Evolutionary conservation across 495 filamentous ascomycete genomes (phyloP), one percentile per base, ranked within the genome.

Genomic region (Endocarpon pusillum): DNA sequence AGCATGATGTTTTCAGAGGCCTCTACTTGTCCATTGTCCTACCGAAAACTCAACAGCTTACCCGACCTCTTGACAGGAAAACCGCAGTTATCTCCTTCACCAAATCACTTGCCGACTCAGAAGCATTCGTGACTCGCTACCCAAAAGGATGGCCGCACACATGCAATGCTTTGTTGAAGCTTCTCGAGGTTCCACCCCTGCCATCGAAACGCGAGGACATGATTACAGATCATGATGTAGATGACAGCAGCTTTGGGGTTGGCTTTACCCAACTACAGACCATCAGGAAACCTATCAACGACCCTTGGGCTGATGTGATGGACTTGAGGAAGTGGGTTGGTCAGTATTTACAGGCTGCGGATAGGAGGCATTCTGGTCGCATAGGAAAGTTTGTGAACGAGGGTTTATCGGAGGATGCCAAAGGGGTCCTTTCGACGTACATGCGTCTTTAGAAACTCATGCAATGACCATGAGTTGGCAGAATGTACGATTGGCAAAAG

Each of bases 231-330:
- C 74, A 78, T 7, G 89, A 96, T 44, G 77, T 89, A 29, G 89
- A 97, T 42, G 87, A 97, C 50, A 71, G 93, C 47, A 74, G 79
- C 33, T 99, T 96, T 45, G 91, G 87, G 8, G 73, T 92, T 27
- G 84, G 83, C 1, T 99, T 91, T 56, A 94, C 89, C 1, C 70
- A 78, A 25, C 65, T 99, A 36, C 86, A 81, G 51, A 94, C 89
- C 1, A 83, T 86, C 54, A 80, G 77, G 51, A 69, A 71, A 33
- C 49, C 55, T 21, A 45, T 64, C 6, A 63, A 61, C 35, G 86
- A 93, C 48, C 73, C 78, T 14, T 93, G 75, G 67, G 79, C 85
- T 21, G 76, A 91, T 35, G 76, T 87, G 6, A 61, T 61, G 6
- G 79, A 91, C 48, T 70, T 91, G 12, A 78, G 78, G 55, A 48